Conservation (phyloP, 2,329 filamentous ascomycete species). For the Parastagonospora nodorum region DNA sequence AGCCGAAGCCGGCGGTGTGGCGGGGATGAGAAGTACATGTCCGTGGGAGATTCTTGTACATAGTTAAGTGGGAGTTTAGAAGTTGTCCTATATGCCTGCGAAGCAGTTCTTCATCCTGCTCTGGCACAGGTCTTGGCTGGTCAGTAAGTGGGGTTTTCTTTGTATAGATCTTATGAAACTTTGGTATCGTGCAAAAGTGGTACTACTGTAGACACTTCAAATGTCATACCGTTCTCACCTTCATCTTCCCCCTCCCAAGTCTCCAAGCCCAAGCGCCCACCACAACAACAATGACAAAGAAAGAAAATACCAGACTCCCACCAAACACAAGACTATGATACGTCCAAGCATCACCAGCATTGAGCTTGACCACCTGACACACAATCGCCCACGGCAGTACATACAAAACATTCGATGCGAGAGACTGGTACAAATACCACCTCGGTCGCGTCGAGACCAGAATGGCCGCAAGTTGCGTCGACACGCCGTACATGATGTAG, state of each 20-base stretch:
- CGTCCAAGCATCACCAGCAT: conserved; percentile 64
- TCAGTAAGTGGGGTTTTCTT: too few relatives aligned
- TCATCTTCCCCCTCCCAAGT: conserved; percentile 37
- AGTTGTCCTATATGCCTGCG: too few relatives aligned
- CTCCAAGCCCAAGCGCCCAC: conserved; percentile 59
- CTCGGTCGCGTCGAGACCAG: conserved; percentile 66
- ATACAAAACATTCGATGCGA: conserved; percentile 69
- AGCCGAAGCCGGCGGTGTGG: conserved; percentile 15
- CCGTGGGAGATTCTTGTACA: too few relatives aligned
- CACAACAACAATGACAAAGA: conserved; percentile 60
- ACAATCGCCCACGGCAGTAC: conserved; percentile 74
- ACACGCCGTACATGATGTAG: conserved; percentile 71
- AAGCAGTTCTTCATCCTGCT: too few relatives aligned
- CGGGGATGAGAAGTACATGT: conserved; percentile 1
- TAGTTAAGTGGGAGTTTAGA: too few relatives aligned
- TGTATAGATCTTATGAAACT: too few relatives aligned
- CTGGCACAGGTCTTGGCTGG: too few relatives aligned
- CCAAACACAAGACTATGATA: conserved; percentile 72
- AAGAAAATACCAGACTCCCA: conserved; percentile 70
- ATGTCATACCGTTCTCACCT: not conserved
- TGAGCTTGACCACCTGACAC: conserved; percentile 48
- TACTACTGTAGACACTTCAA: too few relatives aligned
- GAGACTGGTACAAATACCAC: conserved; percentile 72
- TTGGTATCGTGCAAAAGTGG: too few relatives aligned
- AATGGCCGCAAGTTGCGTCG: conserved; percentile 68